Base-by-base conservation (phyloP, 345 rosid genomes). In the Rhodamnia argentea region DNA sequence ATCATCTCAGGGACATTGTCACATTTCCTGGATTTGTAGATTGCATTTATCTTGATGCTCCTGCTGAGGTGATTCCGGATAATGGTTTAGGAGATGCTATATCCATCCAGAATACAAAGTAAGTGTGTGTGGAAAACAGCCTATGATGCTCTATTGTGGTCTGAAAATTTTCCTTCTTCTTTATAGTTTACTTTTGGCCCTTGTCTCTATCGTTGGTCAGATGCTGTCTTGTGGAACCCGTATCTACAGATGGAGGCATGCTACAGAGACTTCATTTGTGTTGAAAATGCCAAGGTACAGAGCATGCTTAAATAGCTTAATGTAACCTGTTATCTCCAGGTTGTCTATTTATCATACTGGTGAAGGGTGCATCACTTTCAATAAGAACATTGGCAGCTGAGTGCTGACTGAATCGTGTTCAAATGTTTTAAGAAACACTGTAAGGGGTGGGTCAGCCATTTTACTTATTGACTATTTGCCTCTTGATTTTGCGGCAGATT, bases 201-300 rank as follows among this genome's bases (percentile, higher is more conserved):
- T 85, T 51, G 88, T 78, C 42, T 44, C 57, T 88, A 87, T 90
- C 96, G 98, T 89, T 97, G 99, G 99, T 94, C 98, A 6, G 99
- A 96, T 90, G 94, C 94, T 27, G 99, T 97, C 87, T 82, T 97
- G 82, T 96, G 99, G 98, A 96, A 96, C 86, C 98, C 99, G 14
- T 96, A 96, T 90, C 84, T 90, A 52, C 98, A 94, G 93, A 95
- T 96, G 99, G 99, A 96, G 88, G 96, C 99, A 32, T 96, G 94
- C 87, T 97, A 96, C 92, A 94, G 88, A 88, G 98, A 96, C 89
- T 96, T 96, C 87, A 95, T 95, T 62, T 97, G 98, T 13, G 96
- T 96, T 4, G 98, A 97, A 91, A 96, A 96, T 90, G 96, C 98
- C 52, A 91, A 97, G 99, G 99, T 97, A 93, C 57, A 58, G 37